phyloP scores from a whole-genome alignment of 1,284 basidiomycete species.

The Heterobasidion annosum region DNA sequence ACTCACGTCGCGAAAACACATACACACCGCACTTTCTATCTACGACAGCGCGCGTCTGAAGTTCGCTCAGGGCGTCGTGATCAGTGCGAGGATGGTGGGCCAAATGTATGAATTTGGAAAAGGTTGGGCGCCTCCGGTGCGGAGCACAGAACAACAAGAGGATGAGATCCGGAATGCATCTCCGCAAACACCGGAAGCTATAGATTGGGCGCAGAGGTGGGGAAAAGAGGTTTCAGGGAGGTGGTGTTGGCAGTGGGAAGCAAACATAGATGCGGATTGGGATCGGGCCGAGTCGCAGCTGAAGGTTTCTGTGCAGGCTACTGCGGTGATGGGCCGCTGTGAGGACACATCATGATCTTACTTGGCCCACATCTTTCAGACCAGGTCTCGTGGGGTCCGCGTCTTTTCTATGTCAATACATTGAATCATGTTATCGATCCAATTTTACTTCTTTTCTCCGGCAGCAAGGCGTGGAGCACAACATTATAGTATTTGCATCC shows the following conservation, averaged over 20 bases:
- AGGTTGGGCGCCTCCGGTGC: neutral
- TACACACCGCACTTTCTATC: neutral
- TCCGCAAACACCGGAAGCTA: neutral
- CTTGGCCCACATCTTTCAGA: no score
- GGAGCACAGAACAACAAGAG: neutral
- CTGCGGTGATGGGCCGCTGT: no score
- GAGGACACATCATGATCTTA: no score
- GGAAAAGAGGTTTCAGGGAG: neutral
- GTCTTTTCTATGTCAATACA: no score
- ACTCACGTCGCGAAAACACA: constrained; percentile 5
- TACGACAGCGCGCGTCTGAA: neutral
- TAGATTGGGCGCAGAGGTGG: neutral
- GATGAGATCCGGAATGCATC: neutral
- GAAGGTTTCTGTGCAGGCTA: neutral
- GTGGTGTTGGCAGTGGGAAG: neutral
- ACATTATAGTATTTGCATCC: no score
- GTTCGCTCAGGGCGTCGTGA: neutral
- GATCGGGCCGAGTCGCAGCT: neutral
- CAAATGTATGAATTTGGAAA: neutral
- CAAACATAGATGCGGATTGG: neutral
- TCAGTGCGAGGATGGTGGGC: neutral
- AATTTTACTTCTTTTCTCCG: no score
- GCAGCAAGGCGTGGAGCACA: no score
- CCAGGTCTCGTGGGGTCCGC: no score
- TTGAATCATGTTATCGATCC: no score